Evolutionary conservation across 192 early-diverging fungal species (phyloP).

Genomic region (Endogone sp.): DNA sequence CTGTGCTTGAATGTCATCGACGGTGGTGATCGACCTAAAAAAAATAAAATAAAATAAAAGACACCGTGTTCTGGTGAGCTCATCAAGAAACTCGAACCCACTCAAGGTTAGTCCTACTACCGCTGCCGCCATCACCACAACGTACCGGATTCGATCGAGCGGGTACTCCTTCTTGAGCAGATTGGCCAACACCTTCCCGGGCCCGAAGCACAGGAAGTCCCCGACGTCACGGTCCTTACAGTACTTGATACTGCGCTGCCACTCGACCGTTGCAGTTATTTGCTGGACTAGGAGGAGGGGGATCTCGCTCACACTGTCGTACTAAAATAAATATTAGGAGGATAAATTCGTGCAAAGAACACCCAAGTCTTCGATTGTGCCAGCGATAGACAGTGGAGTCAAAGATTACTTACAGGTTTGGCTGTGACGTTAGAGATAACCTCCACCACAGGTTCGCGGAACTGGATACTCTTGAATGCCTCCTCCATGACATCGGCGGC

Average conservation of each 20-base stretch:
- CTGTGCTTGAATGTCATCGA: constrained; percentile 23
- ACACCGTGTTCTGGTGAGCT: background rate
- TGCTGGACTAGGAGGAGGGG: constrained; percentile 67
- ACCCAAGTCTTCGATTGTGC: too few species aligned
- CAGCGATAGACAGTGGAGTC: too few species aligned
- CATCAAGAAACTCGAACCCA: too few species aligned
- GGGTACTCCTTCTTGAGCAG: constrained; percentile 85
- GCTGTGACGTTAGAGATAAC: constrained; percentile 94
- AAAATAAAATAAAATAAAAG: constrained; percentile 6
- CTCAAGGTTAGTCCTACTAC: background rate
- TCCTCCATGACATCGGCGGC: constrained; percentile 73
- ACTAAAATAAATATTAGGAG: constrained; percentile 10
- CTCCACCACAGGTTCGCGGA: constrained; percentile 72
- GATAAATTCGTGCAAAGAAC: too few species aligned
- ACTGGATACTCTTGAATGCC: constrained; percentile 65
- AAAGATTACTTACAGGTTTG: constrained; percentile 72
- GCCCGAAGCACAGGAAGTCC: constrained; percentile 85
- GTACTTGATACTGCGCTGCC: constrained; percentile 81
- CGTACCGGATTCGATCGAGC: constrained; percentile 59
- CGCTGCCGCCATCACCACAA: constrained; percentile 26
- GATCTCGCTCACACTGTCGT: constrained; percentile 47
- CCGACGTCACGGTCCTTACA: constrained; percentile 75
- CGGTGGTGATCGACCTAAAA: constrained; percentile 26
- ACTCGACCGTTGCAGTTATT: constrained; percentile 83
- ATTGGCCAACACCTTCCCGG: constrained; percentile 86